Conservation (phyloP, 352 stramenopile species). For the Phytophthora kernoviae region DNA sequence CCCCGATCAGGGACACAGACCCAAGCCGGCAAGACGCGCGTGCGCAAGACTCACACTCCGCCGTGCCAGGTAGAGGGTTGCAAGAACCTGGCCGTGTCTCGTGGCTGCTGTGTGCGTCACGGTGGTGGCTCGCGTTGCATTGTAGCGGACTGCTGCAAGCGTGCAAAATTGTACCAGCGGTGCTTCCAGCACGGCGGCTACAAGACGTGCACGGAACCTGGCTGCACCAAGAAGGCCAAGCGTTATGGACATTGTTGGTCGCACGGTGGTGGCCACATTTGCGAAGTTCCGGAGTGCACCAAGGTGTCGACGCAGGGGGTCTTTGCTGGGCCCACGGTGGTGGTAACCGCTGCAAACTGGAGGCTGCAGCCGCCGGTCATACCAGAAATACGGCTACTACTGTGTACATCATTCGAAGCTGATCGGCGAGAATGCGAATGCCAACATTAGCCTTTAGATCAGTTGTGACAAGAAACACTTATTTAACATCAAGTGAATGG, state of each 20-base stretch:
- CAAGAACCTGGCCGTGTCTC: slow-evolving; percentile 58
- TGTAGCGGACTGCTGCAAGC: slow-evolving; percentile 39
- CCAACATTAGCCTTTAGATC: slow-evolving; percentile 8
- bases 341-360: slow-evolving; percentile 60
- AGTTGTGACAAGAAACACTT: slow-evolving; percentile 1
- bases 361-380: slow-evolving; percentile 62
- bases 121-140: slow-evolving; percentile 54
- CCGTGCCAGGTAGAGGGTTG: slow-evolving; percentile 64
- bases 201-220: slow-evolving; percentile 64
- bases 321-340: slow-evolving; percentile 72
- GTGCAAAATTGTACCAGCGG: slow-evolving; percentile 62
- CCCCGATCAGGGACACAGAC: background rate
- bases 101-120: slow-evolving; percentile 56
- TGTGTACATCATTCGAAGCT: slow-evolving; percentile 49
- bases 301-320: slow-evolving; percentile 67
- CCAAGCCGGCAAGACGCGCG: slow-evolving; percentile 15
- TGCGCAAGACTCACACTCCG: slow-evolving; percentile 50
- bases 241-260: slow-evolving; percentile 77
- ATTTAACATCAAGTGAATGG: slow-evolving; percentile 18
- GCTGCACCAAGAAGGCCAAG: slow-evolving; percentile 71
- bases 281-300: slow-evolving; percentile 50
- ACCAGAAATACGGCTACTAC: slow-evolving; percentile 69
- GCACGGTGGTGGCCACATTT: slow-evolving; percentile 69
- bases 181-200: slow-evolving; percentile 71
- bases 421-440: slow-evolving; percentile 1